phyloP scores from a whole-genome alignment of 202 grass and related monocot genomes.

The Carex arenaria region DNA sequence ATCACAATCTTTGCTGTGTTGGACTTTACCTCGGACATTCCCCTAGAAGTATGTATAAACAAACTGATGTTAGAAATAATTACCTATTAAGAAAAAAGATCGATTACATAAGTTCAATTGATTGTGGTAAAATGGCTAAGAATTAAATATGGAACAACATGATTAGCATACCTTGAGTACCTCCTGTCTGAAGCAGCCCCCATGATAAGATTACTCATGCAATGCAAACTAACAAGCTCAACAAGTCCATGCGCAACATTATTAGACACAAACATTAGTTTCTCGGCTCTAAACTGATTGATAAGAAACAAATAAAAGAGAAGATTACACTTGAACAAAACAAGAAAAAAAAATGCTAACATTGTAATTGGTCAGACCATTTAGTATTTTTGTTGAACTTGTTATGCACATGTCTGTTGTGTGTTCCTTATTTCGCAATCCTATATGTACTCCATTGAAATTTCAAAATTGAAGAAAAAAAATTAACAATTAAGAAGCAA shows the following conservation, averaged over 20 bases:
- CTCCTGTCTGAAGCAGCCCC: constrained; percentile 10
- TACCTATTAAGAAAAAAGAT: neutral
- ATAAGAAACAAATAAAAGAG: neutral
- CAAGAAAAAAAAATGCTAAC: neutral
- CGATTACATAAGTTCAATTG: neutral
- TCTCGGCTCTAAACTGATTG: neutral
- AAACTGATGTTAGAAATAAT: neutral
- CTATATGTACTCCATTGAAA: neutral
- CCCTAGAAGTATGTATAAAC: constrained; percentile 30
- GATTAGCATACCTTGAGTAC: constrained; percentile 5
- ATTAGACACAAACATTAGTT: neutral
- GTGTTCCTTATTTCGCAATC: neutral
- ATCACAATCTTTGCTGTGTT: constrained; percentile 36
- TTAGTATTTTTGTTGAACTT: neutral
- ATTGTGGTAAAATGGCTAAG: neutral
- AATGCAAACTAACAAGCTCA: constrained; percentile 11
- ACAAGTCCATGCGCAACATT: constrained; percentile 17
- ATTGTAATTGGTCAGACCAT: neutral
- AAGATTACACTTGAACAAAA: neutral
- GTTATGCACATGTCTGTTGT: no score
- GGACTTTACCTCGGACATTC: constrained; percentile 50
- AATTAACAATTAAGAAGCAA: neutral
- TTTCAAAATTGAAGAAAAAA: neutral
- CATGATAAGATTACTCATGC: constrained; percentile 9
- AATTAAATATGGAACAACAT: neutral